A percentile compares a stretch with the other conserved stretches of the same genome.
These are phyloP conservation scores for Leccinum pellstonianum DNA, from an alignment of 768 basidiomycete species.

Conservation along the genomic window DNA sequence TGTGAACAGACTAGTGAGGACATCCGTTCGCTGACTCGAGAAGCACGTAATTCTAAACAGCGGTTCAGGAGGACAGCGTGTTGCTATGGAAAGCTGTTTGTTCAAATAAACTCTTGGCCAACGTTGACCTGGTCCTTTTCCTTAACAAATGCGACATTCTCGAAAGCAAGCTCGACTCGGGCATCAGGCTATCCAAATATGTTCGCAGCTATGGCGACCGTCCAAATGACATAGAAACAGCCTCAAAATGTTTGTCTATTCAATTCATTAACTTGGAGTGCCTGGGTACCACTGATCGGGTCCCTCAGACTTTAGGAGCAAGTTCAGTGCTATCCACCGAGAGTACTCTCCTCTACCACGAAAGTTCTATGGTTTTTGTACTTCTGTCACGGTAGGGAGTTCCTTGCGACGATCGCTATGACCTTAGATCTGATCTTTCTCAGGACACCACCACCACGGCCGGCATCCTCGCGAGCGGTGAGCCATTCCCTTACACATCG, in stretches of 20 bases:
- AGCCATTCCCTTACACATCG: constrained; percentile 21
- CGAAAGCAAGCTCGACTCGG: constrained; percentile 60
- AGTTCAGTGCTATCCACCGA: constrained; percentile 73
- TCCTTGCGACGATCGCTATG: not conserved
- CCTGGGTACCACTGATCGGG: not conserved
- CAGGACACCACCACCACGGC: constrained; percentile 71
- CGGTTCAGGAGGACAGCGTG: constrained; percentile 67
- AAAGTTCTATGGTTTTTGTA: constrained; percentile 77
- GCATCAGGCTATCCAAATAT: constrained; percentile 62
- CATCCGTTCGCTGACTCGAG: not conserved
- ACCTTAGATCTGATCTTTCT: constrained; percentile 3
- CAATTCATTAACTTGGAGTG: not conserved
- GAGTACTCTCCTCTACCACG: constrained; percentile 73
- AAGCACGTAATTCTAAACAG: not conserved
- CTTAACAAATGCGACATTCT: constrained; percentile 82
- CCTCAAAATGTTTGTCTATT: constrained; percentile 55
- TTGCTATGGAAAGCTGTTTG: constrained; percentile 74
- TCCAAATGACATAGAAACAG: constrained; percentile 67
- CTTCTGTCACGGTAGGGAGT: constrained; percentile 61
- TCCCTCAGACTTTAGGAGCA: constrained; percentile 59
- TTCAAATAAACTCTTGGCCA: constrained; percentile 65
- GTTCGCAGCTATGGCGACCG: constrained; percentile 71
- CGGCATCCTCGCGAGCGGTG: constrained; percentile 76
- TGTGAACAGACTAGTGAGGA: constrained; percentile 48
- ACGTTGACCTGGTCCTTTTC: constrained; percentile 75